These are phyloP conservation scores for Millerago galiae DNA, from an alignment of 805 yeast genomes.

Conservation along the genomic window DNA sequence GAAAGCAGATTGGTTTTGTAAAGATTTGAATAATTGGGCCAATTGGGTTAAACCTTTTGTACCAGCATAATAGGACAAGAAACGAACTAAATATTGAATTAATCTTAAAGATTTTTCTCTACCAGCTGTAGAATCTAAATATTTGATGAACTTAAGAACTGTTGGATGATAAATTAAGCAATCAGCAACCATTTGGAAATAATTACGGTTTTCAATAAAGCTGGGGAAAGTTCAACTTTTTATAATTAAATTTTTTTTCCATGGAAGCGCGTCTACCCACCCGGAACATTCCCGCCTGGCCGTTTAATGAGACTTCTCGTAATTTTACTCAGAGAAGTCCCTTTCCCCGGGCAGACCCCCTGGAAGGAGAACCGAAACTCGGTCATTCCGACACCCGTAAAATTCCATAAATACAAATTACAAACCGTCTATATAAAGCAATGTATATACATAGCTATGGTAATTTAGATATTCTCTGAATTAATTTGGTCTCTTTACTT, in stretches of 20 bases:
- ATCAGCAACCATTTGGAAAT: conserved; percentile 51
- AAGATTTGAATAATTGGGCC: conserved; percentile 42
- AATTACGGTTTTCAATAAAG: background rate
- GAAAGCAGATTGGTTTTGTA: conserved; percentile 58
- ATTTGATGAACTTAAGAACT: conserved; percentile 50
- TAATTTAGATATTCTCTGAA: too few species aligned
- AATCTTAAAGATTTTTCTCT: conserved; percentile 77
- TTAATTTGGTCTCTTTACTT: too few species aligned
- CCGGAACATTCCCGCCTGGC: background rate
- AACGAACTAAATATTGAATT: conserved; percentile 74
- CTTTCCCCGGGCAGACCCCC: background rate
- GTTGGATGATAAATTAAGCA: conserved; percentile 71
- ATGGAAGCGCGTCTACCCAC: background rate
- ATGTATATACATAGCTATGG: too few species aligned
- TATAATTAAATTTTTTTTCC: background rate
- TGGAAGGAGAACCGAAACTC: background rate
- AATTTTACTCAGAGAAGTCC: background rate
- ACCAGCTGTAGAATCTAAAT: conserved; percentile 63
- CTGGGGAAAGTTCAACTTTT: background rate
- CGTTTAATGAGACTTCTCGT: too few species aligned
- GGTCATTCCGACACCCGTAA: background rate
- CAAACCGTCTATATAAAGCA: too few species aligned
- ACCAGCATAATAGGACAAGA: conserved; percentile 55
- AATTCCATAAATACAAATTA: too few species aligned
- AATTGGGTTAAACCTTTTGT: conserved; percentile 48